phyloP scores from a whole-genome alignment of 176 grass and related monocot genomes.

The Chloris gayana region DNA sequence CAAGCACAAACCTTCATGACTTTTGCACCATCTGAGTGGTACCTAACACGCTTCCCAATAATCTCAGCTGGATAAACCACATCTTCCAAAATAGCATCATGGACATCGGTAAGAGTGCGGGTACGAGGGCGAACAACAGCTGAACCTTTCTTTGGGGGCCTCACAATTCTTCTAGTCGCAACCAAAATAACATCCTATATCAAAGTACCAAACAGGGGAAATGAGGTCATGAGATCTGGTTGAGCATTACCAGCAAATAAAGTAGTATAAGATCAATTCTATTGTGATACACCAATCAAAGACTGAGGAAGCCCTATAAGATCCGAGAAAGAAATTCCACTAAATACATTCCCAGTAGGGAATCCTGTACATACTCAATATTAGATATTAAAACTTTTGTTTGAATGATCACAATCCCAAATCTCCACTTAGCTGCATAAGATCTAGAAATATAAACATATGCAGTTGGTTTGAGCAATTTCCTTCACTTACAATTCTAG shows the following conservation, averaged over 20 bases:
- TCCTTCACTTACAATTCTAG: background rate
- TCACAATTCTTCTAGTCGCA: constrained; percentile 72
- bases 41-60: constrained; percentile 69
- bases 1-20: constrained; percentile 43
- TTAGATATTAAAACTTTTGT: background rate
- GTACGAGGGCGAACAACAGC: constrained; percentile 68
- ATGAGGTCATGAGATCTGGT: constrained; percentile 10
- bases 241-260: background rate
- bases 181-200: constrained; percentile 68
- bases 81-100: constrained; percentile 74
- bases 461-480: background rate
- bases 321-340: too few species aligned
- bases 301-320: too few species aligned
- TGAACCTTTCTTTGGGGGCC: constrained; percentile 74
- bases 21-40: constrained; percentile 53
- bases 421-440: background rate
- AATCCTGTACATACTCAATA: background rate
- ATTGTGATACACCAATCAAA: background rate
- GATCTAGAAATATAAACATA: background rate
- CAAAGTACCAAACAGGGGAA: background rate
- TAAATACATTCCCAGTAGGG: too few species aligned
- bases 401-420: background rate
- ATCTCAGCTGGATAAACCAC: constrained; percentile 73
- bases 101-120: constrained; percentile 65
- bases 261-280: constrained; percentile 5